Base-by-base conservation (phyloP, 1,284 basidiomycete species). In the Moniliophthora roreri region DNA sequence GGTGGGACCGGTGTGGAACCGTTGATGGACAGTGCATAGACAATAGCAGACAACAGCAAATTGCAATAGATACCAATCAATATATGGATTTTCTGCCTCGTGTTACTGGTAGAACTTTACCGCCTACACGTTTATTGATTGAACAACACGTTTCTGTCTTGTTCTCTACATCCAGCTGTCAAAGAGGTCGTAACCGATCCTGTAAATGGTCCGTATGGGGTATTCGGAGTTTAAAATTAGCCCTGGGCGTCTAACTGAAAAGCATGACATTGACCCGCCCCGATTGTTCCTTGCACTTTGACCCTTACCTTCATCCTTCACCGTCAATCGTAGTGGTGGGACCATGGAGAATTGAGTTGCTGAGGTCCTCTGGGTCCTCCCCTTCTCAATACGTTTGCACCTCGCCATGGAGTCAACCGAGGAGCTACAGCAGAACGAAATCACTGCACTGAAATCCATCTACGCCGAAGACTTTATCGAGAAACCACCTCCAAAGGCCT, bases 371-470 rank as follows among this genome's bases (percentile, higher is more conserved):
- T 67, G 74, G 85, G 75, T 75, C 82, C 80, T 84, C 78, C 75
- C 76, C 75, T 77, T 66, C 70, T 78, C 75, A 75, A 74, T 56
- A 32, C 58, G 53, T 51, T 58, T 58, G 54, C 50, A 38, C 54
- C 39, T 65, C 60, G 59, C 63, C 67, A 89, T 89, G 87, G 87
- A 87, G 69, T 77, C 81, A 58, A 76, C 78, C 58, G 82, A 86
- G 72, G 85, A 88, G 75, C 73, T 78, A 66, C 88, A 91, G 71
- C 75, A 83, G 60, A 71, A 80, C 58, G 89, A 91, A 76, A 86
- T 91, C 60, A 87, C 84, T 48, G 87, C 82, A 40, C 75, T 91
- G 58, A 80, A 83, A 68, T 85, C 88, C 57, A 91, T 91, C 57
- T 91, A 87, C 71, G 85, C 76, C 59, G 79, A 87, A 57, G 83